A percentile compares a stretch with the other conserved stretches of the same genome.
phyloP scores from a whole-genome alignment of 768 basidiomycete species.

The Lactarius akahatsu region DNA sequence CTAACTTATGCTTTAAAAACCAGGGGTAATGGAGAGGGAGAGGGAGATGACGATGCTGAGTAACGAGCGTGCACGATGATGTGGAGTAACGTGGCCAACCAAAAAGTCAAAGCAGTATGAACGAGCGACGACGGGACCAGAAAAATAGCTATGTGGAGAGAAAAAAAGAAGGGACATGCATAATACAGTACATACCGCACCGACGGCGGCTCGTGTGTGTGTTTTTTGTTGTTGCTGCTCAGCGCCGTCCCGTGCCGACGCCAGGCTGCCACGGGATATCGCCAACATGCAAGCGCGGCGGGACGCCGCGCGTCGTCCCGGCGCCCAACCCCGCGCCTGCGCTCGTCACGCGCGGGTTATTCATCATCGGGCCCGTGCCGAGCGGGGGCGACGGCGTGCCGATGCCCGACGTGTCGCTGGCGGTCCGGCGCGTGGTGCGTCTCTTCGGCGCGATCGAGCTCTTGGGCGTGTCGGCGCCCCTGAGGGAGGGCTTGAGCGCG shows the following conservation, averaged over 20 bases:
- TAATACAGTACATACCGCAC: slow-evolving; percentile 1
- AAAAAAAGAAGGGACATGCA: neutral
- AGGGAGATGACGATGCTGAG: slow-evolving; percentile 1
- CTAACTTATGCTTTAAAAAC: slow-evolving; percentile 12
- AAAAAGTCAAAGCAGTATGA: neutral
- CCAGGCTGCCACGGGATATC: slow-evolving; percentile 60
- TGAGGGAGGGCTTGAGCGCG: slow-evolving; percentile 56
- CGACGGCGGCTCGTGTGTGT: no score
- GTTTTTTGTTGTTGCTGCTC: neutral
- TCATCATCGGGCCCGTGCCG: slow-evolving; percentile 29
- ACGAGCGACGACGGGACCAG: neutral
- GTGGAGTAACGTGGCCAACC: neutral
- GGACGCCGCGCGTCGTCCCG: slow-evolving; percentile 21
- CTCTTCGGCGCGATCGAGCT: slow-evolving; percentile 58
- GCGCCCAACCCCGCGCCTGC: slow-evolving; percentile 35
- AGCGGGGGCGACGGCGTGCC: slow-evolving; percentile 29
- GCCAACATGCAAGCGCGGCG: slow-evolving; percentile 53
- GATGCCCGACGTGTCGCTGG: slow-evolving; percentile 61
- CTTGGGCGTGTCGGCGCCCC: slow-evolving; percentile 34
- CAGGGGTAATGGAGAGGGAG: neutral
- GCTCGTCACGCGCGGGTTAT: slow-evolving; percentile 36
- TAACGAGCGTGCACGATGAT: no score
- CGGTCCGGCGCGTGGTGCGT: slow-evolving; percentile 54
- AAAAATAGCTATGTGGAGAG: neutral
- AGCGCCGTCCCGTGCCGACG: slow-evolving; percentile 25